Base-by-base conservation (phyloP, 1,139 yeast genomes). In the Candida sojae region DNA sequence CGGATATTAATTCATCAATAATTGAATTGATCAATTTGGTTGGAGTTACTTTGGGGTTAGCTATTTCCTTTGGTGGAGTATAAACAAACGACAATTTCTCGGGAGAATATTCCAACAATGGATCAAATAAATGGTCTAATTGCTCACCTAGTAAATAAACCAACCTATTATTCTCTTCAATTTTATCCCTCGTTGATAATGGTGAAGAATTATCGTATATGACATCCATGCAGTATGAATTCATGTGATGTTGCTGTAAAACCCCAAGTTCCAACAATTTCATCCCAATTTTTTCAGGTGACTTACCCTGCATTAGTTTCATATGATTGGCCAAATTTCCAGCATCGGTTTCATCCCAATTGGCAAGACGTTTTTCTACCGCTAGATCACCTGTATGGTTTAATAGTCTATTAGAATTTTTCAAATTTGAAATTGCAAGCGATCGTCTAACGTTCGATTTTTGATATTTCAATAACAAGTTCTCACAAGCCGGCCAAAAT, bases 71-170 rank as follows among this genome's bases (percentile, higher is more conserved):
- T 39, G 1, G 43, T 0, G 84, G 81, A 31, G 62, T 73, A 60
- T 92, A 92, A 0, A 79, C 72, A 47, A 79, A 75, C 53, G 87
- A 91, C 44, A 96, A 80, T 34, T 84, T 83, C 63, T 92, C 97
- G 0, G 98, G 98, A 0, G 96, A 88, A 63, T 92, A 92, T 63
- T 92, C 97, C 7, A 89, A 77, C 45, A 91, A 68, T 0, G 97
- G 97, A 60, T 92, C 96, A 66, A 92, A 92, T 37, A 92, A 67
- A 57, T 88, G 95, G 21, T 48, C 50, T 44, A 90, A 70, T 64
- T 92, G 97, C 43, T 84, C 85, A 0, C 98, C 98, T 26, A 92
- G 67, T 39, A 86, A 63, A 52, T 77, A 84, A 0, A 91, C 97
- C 30, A 92, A 64, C 50, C 75, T 81, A 59, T 92, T 90, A 62